These are phyloP conservation scores for Penicillium simplicissimum DNA, from an alignment of 495 filamentous ascomycete species.

Conservation along the genomic window DNA sequence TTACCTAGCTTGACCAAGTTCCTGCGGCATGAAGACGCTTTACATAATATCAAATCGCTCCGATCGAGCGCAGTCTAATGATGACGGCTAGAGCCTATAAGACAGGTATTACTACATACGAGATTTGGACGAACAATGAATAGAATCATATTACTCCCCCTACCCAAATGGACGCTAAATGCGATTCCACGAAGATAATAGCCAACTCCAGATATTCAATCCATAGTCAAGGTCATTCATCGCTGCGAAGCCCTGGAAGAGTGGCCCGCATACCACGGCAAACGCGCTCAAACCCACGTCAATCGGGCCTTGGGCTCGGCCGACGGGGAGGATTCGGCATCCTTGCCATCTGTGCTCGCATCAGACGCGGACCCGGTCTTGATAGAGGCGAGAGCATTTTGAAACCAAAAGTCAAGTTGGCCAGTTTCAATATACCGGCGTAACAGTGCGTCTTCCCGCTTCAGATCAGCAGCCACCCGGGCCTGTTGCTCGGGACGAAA, in stretches of 20 bases:
- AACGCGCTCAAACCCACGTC: constrained; percentile 12
- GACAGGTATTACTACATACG: background rate
- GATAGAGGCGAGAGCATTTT: constrained; percentile 43
- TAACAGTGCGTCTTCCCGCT: constrained; percentile 55
- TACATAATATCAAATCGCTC: background rate
- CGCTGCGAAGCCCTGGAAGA: background rate
- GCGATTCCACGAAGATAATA: background rate
- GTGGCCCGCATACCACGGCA: background rate
- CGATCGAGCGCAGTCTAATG: background rate
- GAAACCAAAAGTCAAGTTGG: constrained; percentile 62
- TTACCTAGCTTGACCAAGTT: background rate
- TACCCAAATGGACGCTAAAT: background rate
- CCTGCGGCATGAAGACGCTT: background rate
- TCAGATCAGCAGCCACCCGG: constrained; percentile 52
- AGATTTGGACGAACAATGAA: background rate
- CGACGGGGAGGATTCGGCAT: background rate
- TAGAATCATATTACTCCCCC: background rate
- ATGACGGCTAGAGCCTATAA: background rate
- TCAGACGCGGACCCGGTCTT: constrained; percentile 9
- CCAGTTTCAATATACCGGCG: constrained; percentile 55
- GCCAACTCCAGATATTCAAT: background rate
- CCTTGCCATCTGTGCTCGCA: background rate
- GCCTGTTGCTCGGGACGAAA: constrained; percentile 53
- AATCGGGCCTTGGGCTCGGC: constrained; percentile 7
- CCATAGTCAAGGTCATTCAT: constrained; percentile 8